phyloP scores from a whole-genome alignment of 2,329 filamentous ascomycete genomes.

The Monosporascus sp. region DNA sequence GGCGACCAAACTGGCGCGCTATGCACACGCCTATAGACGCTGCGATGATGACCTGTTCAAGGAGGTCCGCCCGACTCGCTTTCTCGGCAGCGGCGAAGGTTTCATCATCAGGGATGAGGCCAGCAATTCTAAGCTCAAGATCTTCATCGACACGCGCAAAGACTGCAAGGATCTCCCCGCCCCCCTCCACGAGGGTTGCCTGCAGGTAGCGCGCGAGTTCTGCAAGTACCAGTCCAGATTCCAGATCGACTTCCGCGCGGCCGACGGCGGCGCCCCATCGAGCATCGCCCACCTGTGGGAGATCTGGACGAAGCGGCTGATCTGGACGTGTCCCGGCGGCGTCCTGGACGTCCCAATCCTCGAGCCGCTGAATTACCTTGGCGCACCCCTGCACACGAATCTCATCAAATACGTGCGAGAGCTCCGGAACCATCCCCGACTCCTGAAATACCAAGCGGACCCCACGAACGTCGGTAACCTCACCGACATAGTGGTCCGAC shows the following conservation, averaged over 20 bases:
- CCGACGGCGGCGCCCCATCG: constrained; percentile 7
- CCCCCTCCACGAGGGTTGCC: constrained; percentile 14
- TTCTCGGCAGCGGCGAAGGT: constrained; percentile 5
- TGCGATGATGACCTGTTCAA: constrained; percentile 1
- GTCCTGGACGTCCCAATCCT: constrained; percentile 4
- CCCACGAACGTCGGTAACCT: not conserved
- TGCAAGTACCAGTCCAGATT: constrained; percentile 9
- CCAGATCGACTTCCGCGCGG: constrained; percentile 7
- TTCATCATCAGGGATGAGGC: not conserved
- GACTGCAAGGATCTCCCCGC: constrained; percentile 6
- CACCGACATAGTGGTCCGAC: not conserved
- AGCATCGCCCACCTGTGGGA: constrained; percentile 18
- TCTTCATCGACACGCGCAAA: constrained; percentile 8
- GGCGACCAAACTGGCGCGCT: too few species aligned
- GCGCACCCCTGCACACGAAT: not conserved
- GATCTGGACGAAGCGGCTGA: constrained; percentile 18
- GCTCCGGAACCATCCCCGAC: not conserved
- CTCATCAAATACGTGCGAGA: not conserved
- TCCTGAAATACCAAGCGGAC: constrained; percentile 3
- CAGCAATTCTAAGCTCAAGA: not conserved
- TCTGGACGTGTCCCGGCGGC: constrained; percentile 1
- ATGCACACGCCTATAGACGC: not conserved
- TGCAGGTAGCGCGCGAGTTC: constrained; percentile 9
- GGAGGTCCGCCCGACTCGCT: not conserved
- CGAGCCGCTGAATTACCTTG: constrained; percentile 8